Evolutionary conservation across 1,139 yeast genomes (phyloP).

Genomic region (Nakaseomyces nivariensis): DNA sequence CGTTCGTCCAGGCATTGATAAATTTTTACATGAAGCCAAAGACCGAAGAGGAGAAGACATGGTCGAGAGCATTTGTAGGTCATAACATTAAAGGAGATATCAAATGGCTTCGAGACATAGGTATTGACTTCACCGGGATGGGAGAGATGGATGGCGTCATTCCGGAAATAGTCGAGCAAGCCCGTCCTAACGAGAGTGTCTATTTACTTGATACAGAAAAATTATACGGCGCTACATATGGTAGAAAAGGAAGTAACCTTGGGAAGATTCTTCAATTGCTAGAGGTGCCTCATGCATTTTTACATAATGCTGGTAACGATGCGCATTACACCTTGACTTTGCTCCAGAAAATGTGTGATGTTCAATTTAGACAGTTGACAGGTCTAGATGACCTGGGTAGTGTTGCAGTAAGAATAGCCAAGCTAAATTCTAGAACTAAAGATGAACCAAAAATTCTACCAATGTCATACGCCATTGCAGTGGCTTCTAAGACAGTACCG

Average conservation of each 20-base stretch:
- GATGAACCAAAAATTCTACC: constrained; percentile 24
- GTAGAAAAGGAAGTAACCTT: constrained; percentile 39
- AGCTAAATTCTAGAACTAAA: constrained; percentile 19
- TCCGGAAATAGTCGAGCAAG: neutral
- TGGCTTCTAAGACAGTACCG: constrained; percentile 7
- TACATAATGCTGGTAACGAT: constrained; percentile 83
- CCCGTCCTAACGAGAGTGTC: constrained; percentile 5
- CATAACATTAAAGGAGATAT: constrained; percentile 61
- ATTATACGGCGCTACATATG: constrained; percentile 38
- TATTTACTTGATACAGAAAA: constrained; percentile 43
- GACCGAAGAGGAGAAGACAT: constrained; percentile 16
- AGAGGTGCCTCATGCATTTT: constrained; percentile 48
- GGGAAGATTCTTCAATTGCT: constrained; percentile 42
- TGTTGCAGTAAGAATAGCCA: constrained; percentile 14
- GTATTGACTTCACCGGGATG: constrained; percentile 37
- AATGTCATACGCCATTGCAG: constrained; percentile 22
- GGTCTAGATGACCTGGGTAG: constrained; percentile 26
- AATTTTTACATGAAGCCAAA: constrained; percentile 33
- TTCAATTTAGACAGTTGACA: constrained; percentile 33
- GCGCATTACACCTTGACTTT: constrained; percentile 57
- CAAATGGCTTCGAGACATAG: constrained; percentile 40
- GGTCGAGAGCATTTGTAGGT: constrained; percentile 46
- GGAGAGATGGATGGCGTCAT: constrained; percentile 1
- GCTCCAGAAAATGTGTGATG: constrained; percentile 46
- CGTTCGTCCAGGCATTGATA: constrained; percentile 36